phyloP scores from a whole-genome alignment of 2,329 filamentous ascomycete genomes.

The Pseudogymnoascus sp. region DNA sequence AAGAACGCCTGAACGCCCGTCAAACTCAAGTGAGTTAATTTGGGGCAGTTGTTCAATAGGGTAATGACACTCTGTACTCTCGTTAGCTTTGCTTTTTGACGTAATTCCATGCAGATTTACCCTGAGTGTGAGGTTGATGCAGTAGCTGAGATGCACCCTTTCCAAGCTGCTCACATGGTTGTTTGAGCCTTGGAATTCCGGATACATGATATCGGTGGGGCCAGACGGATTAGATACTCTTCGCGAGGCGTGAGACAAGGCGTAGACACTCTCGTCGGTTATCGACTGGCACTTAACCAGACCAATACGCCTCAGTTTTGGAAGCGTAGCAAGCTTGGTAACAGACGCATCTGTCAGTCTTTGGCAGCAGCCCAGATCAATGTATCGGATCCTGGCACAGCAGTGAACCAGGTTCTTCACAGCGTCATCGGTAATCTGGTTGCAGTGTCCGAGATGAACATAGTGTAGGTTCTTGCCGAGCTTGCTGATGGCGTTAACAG shows the following conservation, averaged over 20 bases:
- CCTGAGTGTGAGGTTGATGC: constrained; percentile 70
- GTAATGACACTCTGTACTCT: constrained; percentile 69
- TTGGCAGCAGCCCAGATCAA: constrained; percentile 91
- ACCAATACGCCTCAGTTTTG: constrained; percentile 90
- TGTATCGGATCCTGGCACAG: constrained; percentile 94
- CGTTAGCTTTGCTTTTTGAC: constrained; percentile 24
- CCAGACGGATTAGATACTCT: constrained; percentile 46
- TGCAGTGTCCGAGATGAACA: constrained; percentile 89
- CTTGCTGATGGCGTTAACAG: constrained; percentile 77
- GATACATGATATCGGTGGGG: constrained; percentile 38
- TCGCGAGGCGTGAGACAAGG: constrained; percentile 61
- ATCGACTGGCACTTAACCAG: constrained; percentile 89
- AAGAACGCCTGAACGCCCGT: constrained; percentile 91
- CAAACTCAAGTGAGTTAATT: constrained; percentile 86
- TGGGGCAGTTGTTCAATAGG: constrained; percentile 82
- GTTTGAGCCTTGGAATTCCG: not conserved
- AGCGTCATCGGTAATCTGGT: constrained; percentile 80
- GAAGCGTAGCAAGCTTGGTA: constrained; percentile 71
- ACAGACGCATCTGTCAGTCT: constrained; percentile 84
- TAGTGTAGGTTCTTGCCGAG: constrained; percentile 96
- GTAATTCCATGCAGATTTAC: constrained; percentile 41
- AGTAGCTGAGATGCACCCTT: constrained; percentile 93
- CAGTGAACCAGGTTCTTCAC: constrained; percentile 74
- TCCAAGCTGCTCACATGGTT: constrained; percentile 47
- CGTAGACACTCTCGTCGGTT: constrained; percentile 80